A percentile compares a stretch with the other conserved stretches of the same genome.
Conservation (phyloP, 2,329 filamentous ascomycete genomes). For the Fulvia fulva region DNA sequence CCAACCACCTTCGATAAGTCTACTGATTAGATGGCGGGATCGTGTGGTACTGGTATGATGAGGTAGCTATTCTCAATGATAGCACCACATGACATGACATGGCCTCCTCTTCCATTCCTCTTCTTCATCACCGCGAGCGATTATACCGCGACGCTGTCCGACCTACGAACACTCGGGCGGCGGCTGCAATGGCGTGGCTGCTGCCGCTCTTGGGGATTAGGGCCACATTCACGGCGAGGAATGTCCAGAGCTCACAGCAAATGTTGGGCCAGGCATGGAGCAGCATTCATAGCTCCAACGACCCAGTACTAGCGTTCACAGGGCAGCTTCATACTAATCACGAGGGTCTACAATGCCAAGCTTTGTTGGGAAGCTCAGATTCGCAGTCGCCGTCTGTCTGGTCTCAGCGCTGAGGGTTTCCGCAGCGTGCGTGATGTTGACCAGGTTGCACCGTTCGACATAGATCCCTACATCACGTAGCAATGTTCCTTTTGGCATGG, state of each 20-base stretch:
- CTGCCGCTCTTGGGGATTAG: not conserved
- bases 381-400: conserved; percentile 32
- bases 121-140: not conserved
- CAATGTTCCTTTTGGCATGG: conserved; percentile 8
- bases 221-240: too few relatives aligned
- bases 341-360: conserved; percentile 21
- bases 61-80: not conserved
- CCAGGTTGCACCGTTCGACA: conserved; percentile 9
- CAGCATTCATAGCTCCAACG: conserved; percentile 47
- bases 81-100: not conserved
- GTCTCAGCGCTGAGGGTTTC: conserved; percentile 32
- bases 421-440: conserved; percentile 7
- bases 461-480: conserved; percentile 13
- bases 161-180: not conserved
- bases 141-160: not conserved
- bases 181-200: not conserved
- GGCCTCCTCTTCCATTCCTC: not conserved
- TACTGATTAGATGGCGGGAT: conserved; percentile 17
- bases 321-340: not conserved
- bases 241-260: too few relatives aligned
- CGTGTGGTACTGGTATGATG: not conserved
- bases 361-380: conserved; percentile 25
- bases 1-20: conserved; percentile 40
- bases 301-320: conserved; percentile 17
- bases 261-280: conserved; percentile 49